Evolutionary conservation across 495 filamentous ascomycete genomes (phyloP).

Genomic region (Bacidia rubella): DNA sequence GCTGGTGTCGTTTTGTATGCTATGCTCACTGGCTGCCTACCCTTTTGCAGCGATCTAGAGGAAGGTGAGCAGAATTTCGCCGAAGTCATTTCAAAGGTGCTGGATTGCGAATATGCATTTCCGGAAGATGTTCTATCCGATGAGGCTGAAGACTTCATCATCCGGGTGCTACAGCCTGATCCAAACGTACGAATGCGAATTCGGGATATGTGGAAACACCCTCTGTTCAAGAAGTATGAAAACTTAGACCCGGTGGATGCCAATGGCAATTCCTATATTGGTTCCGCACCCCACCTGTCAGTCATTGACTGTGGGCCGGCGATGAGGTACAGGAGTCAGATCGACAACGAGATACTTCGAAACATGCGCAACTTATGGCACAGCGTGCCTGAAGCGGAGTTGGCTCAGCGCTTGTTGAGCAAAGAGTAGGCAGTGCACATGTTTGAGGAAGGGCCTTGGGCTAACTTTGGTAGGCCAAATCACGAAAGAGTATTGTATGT

Average conservation of each 20-base stretch:
- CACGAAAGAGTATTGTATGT: conserved; percentile 88
- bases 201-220: conserved; percentile 68
- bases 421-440: conserved; percentile 49
- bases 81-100: conserved; percentile 44
- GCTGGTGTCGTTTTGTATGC: conserved; percentile 84
- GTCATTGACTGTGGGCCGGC: conserved; percentile 40
- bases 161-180: conserved; percentile 55
- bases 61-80: conserved; percentile 29
- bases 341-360: conserved; percentile 66
- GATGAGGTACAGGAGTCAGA: conserved; percentile 38
- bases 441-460: not conserved
- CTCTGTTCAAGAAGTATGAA: conserved; percentile 69
- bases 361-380: conserved; percentile 86
- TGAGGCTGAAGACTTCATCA: conserved; percentile 69
- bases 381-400: conserved; percentile 51
- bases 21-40: conserved; percentile 62
- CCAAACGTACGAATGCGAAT: conserved; percentile 67
- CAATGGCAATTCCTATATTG: conserved; percentile 37
- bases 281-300: conserved; percentile 37
- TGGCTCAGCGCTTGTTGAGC: conserved; percentile 51
- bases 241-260: conserved; percentile 39
- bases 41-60: conserved; percentile 51
- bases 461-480: conserved; percentile 42
- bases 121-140: conserved; percentile 43
- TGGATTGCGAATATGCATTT: conserved; percentile 58